Conservation (phyloP, 1,284 basidiomycete species). For the Porodaedalea pini region DNA sequence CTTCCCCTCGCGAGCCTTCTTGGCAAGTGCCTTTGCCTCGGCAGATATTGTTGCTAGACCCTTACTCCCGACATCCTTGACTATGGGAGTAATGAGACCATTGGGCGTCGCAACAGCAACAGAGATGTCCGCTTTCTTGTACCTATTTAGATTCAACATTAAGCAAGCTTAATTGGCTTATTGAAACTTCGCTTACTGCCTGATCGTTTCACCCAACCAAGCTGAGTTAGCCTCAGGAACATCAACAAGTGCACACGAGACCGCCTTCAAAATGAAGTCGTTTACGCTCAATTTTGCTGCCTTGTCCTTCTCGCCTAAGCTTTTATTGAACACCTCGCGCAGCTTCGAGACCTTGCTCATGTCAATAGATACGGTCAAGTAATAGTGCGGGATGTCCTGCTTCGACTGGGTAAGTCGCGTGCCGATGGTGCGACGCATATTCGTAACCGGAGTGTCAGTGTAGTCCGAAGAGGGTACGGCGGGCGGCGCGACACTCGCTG, state of each 20-base stretch:
- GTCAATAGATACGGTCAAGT: constrained; percentile 91
- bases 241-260: constrained; percentile 85
- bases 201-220: constrained; percentile 94
- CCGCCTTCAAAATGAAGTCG: constrained; percentile 97
- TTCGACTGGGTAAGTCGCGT: constrained; percentile 90
- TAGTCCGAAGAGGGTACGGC: constrained; percentile 62
- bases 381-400: constrained; percentile 95
- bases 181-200: constrained; percentile 63
- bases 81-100: constrained; percentile 96
- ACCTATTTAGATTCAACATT: constrained; percentile 48
- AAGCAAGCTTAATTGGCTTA: background rate
- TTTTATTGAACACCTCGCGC: constrained; percentile 93
- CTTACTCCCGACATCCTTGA: constrained; percentile 90
- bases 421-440: constrained; percentile 95
- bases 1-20: constrained; percentile 96
- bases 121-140: constrained; percentile 96
- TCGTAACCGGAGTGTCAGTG: constrained; percentile 87
- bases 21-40: constrained; percentile 89
- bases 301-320: constrained; percentile 79
- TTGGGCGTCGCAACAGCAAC: constrained; percentile 95
- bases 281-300: constrained; percentile 93
- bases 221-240: constrained; percentile 98
- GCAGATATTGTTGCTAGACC: constrained; percentile 91
- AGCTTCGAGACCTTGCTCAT: constrained; percentile 97
- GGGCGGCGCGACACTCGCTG: constrained; percentile 40